phyloP scores from a whole-genome alignment of 1,284 basidiomycete species.

The Lignosus rhinocerotis region DNA sequence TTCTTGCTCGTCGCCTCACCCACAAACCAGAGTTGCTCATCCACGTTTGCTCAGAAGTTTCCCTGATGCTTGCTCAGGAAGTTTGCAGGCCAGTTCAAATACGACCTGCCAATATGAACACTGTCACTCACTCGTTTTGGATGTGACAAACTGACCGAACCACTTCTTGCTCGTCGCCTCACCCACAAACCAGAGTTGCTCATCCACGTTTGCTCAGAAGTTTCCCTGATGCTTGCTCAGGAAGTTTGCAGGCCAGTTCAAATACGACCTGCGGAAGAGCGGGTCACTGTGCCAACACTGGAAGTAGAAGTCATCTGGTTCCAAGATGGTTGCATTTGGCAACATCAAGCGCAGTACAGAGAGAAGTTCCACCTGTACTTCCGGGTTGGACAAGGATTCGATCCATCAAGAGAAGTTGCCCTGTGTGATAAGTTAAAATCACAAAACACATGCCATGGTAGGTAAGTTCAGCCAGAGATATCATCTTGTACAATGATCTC shows the following conservation, averaged over 20 bases:
- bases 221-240: slow-evolving; percentile 53
- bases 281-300: slow-evolving; percentile 58
- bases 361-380: slow-evolving; percentile 56
- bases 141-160: slow-evolving; percentile 42
- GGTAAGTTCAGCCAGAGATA: not conserved
- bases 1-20: slow-evolving; percentile 58
- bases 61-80: slow-evolving; percentile 53
- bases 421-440: slow-evolving; percentile 30
- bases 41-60: slow-evolving; percentile 56
- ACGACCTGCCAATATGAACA: slow-evolving; percentile 46
- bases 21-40: slow-evolving; percentile 57
- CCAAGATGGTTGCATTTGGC: slow-evolving; percentile 51
- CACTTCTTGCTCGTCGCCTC: slow-evolving; percentile 60
- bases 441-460: not conserved
- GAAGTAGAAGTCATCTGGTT: slow-evolving; percentile 55
- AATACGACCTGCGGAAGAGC: slow-evolving; percentile 65
- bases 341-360: slow-evolving; percentile 59
- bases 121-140: not conserved
- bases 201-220: slow-evolving; percentile 51
- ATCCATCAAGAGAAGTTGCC: slow-evolving; percentile 61
- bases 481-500: slow-evolving; percentile 17
- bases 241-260: slow-evolving; percentile 67
- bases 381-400: slow-evolving; percentile 48
- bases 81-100: slow-evolving; percentile 67
- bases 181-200: slow-evolving; percentile 59